Evolutionary conservation across 768 basidiomycete species (phyloP), one percentile per base, ranked within the genome.

Genomic region (Mycena maculata): DNA sequence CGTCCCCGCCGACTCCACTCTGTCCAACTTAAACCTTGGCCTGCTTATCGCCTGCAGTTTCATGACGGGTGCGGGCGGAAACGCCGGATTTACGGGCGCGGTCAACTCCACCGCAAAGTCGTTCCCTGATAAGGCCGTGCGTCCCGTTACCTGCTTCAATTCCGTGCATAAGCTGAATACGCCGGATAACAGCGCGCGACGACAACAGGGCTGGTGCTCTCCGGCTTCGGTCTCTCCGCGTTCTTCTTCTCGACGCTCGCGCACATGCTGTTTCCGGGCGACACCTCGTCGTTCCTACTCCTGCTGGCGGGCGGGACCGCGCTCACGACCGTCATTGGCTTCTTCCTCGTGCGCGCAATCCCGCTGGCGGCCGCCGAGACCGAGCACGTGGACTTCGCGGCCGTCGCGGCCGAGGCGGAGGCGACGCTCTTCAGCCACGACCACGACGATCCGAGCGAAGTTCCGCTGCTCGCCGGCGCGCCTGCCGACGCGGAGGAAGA

Each of bases 221-320:
- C 94, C 0, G 95, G 94, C 33, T 95, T 94, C 68, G 95, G 96
- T 0, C 87, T 98, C 18, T 95, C 94, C 0, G 96, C 96, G 0
- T 76, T 82, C 82, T 83, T 93, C 68, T 98, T 96, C 79, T 92
- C 93, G 15, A 85, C 89, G 1, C 79, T 96, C 39, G 89, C 94
- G 0, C 90, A 91, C 61, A 73, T 86, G 0, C 76, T 90, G 45
- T 96, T 89, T 72, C 89, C 92, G 0, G 94, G 93, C 0, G 85
- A 95, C 72, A 93, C 92, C 0, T 91, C 90, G 0, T 85, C 88
- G 1, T 92, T 97, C 72, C 78, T 98, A 1, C 83, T 92, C 0
- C 78, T 94, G 5, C 87, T 98, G 7, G 86, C 90, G 0, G 68
- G 94, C 3, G 95, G 95, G 2, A 95, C 94, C 0, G 83, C 93